These are phyloP conservation scores for Cryptococcus floricola DNA, from an alignment of 1,284 basidiomycete genomes.

Conservation along the genomic window DNA sequence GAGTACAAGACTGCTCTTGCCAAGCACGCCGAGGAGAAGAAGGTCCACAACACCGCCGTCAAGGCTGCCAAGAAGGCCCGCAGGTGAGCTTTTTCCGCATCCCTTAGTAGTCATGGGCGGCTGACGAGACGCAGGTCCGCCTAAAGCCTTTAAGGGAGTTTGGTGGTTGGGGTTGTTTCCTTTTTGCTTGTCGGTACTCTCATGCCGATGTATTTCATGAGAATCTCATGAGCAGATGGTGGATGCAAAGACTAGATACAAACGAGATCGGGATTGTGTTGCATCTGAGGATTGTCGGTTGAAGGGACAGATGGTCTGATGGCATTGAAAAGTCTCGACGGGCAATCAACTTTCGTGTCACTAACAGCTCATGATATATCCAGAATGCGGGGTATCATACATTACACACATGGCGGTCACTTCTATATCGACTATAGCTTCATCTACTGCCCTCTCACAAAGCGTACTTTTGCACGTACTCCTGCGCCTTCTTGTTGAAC, in stretches of 20 bases:
- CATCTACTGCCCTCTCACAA: neutral
- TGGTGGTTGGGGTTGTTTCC: constrained; percentile 1
- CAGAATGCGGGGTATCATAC: neutral
- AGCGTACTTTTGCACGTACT: constrained; percentile 37
- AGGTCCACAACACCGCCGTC: constrained; percentile 61
- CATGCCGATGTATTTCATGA: constrained; percentile 21
- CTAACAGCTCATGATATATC: neutral
- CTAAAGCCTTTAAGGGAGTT: constrained; percentile 4
- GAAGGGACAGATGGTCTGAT: no score
- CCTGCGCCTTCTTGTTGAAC: constrained; percentile 43
- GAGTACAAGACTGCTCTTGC: constrained; percentile 86
- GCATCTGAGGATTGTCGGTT: no score
- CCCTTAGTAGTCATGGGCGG: neutral
- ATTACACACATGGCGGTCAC: neutral
- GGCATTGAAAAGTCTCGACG: no score
- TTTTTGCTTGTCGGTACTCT: constrained; percentile 9
- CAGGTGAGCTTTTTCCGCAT: constrained; percentile 11
- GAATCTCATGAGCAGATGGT: neutral
- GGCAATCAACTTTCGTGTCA: no score
- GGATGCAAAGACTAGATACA: no score
- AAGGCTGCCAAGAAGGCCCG: constrained; percentile 49
- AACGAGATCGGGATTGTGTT: no score
- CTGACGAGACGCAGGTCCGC: constrained; percentile 4
- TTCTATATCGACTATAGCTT: neutral
- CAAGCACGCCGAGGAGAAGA: constrained; percentile 91